These are phyloP conservation scores for Perkinsus olseni DNA, from an alignment of 169 alveolate genomes.

Conservation along the genomic window DNA sequence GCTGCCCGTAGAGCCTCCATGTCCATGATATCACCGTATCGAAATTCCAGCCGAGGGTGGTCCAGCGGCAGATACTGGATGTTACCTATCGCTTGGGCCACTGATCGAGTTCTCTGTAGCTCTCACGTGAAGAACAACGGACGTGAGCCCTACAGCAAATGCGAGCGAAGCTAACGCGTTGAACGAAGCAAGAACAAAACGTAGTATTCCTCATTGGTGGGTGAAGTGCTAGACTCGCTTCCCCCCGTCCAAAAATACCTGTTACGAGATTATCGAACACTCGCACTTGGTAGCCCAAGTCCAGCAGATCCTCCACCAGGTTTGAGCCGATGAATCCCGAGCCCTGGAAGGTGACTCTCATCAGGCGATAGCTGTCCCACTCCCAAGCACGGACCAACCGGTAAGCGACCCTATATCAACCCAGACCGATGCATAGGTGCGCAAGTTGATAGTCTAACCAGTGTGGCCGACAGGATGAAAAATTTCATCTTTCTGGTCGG, in stretches of 20 bases:
- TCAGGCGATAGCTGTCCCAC: no score
- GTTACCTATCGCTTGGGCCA: neutral
- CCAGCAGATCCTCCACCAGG: slow-evolving; percentile 24
- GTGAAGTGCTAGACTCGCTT: neutral
- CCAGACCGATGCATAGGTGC: no score
- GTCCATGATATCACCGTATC: slow-evolving; percentile 26
- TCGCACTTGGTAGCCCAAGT: slow-evolving; percentile 13
- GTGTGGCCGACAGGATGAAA: no score
- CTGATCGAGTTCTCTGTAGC: neutral
- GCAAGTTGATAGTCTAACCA: no score
- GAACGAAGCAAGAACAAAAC: no score
- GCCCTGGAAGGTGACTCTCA: neutral
- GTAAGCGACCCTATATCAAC: no score
- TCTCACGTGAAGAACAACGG: no score
- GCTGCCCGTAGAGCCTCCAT: neutral
- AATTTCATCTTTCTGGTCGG: no score
- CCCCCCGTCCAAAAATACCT: neutral
- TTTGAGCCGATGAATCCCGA: slow-evolving; percentile 27
- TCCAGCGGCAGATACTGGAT: slow-evolving; percentile 5
- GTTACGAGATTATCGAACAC: slow-evolving; percentile 31
- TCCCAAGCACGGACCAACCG: no score
- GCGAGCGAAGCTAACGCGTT: no score
- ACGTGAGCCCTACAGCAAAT: no score
- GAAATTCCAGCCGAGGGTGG: slow-evolving; percentile 18
- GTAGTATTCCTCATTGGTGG: neutral